These are phyloP conservation scores for Phytopythium vexans DNA, from an alignment of 352 stramenopile species.

Conservation along the genomic window DNA sequence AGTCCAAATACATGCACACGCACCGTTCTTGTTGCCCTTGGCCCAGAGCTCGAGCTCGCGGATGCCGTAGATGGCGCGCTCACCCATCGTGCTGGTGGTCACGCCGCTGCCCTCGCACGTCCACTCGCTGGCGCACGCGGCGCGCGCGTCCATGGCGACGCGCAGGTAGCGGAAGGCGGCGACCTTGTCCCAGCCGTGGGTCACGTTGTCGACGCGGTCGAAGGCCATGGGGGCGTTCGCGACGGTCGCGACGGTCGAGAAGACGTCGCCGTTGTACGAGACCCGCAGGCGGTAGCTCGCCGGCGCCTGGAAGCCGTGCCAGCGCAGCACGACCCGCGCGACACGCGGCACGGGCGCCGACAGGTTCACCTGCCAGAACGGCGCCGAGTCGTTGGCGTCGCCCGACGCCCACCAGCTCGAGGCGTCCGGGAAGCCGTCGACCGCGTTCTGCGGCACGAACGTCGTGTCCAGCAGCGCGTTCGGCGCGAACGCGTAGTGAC, in stretches of 20 bases:
- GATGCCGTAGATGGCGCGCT: slow-evolving; percentile 76
- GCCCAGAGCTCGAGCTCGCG: slow-evolving; percentile 77
- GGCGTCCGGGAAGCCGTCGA: slow-evolving; percentile 65
- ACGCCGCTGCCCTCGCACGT: slow-evolving; percentile 35
- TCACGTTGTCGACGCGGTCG: slow-evolving; percentile 70
- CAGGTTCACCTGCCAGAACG: slow-evolving; percentile 80
- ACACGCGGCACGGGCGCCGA: slow-evolving; percentile 36
- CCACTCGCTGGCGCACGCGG: slow-evolving; percentile 40
- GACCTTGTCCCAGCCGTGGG: slow-evolving; percentile 34
- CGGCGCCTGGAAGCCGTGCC: slow-evolving; percentile 70
- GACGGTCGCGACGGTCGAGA: slow-evolving; percentile 53
- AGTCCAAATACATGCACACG: not conserved
- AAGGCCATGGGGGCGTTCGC: slow-evolving; percentile 38
- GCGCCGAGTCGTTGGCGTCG: slow-evolving; percentile 17
- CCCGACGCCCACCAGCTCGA: slow-evolving; percentile 81
- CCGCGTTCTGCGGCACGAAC: slow-evolving; percentile 60
- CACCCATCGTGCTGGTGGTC: slow-evolving; percentile 21
- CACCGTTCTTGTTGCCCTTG: slow-evolving; percentile 46
- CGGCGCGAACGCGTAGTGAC: slow-evolving; percentile 69
- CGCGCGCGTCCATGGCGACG: slow-evolving; percentile 41
- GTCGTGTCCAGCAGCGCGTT: slow-evolving; percentile 58
- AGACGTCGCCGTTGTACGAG: slow-evolving; percentile 56
- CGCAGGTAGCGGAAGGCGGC: slow-evolving; percentile 55
- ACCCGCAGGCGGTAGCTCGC: slow-evolving; percentile 54
- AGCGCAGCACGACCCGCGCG: slow-evolving; percentile 65